Evolutionary conservation across 1,284 basidiomycete genomes (phyloP), one percentile per base, ranked within the genome.

Genomic region (Puccinia triticina): DNA sequence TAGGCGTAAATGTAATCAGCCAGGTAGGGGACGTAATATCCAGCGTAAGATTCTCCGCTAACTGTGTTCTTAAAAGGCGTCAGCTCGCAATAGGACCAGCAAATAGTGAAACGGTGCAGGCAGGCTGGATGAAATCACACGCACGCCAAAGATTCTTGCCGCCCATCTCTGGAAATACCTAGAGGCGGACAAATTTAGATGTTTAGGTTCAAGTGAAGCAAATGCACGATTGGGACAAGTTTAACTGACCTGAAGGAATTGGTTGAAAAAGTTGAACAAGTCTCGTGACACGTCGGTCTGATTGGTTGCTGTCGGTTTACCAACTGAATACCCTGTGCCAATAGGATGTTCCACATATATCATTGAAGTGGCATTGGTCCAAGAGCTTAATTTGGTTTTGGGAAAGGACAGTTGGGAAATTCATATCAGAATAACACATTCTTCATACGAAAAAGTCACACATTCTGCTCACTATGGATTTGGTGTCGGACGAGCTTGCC

Each of bases 391-490:
- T 21, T n/a, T 1, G 34, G 61, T 40, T 48, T 48, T 21, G 18
- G 40, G 18, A 40, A 50, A 48, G 32, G 4, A 16, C 21, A 32
- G 16, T 74, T 18, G 10, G 14, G 26, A 26, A 59, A 2, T 75
- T 26, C 29, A 21, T 23, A 4, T 57, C 4, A 37, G 23, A 55
- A 21, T n/a, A 26, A n/a, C 23, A 16, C 23, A 40, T 10, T 4
- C 29, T 18, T 29, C 53, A 11, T 40, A 32, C 29, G 4, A 8
- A 43, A 8, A 21, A 37, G 50, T n/a, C 53, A 37, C 18, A 21
- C 7, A 26, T 4, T 59, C 10, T 46, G 93, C 94, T 85, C 92
- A 92, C 86, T 90, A 91, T 83, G 91, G 89, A 84, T 94, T 95
- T 1, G 87, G 87, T 0, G 90, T 91, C 0, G 93, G 91, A 79